Conservation (phyloP, 148 eudicot species). For the Simmondsia chinensis region DNA sequence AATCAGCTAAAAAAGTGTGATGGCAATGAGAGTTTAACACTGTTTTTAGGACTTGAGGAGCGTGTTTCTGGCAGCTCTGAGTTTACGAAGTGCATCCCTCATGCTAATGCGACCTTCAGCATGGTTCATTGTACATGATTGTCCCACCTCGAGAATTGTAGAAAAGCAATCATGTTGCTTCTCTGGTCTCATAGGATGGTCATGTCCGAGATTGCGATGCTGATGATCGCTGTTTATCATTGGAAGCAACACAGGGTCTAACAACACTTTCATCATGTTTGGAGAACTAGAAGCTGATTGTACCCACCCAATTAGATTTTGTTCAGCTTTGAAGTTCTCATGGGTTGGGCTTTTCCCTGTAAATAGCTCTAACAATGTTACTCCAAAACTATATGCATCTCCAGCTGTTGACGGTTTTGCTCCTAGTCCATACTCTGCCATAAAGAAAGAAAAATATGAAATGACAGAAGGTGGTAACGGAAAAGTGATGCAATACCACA, state of each 20-base stretch:
- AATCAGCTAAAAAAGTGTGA: no score
- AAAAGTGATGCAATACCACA: no score
- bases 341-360: slow-evolving; percentile 42
- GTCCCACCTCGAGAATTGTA: slow-evolving; percentile 28
- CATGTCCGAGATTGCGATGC: background rate
- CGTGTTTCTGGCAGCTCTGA: slow-evolving; percentile 19
- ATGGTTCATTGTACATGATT: slow-evolving; percentile 33
- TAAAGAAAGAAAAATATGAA: background rate
- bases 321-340: slow-evolving; percentile 20
- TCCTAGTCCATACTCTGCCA: slow-evolving; percentile 46
- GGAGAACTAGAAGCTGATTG: slow-evolving; percentile 12
- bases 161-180: slow-evolving; percentile 6
- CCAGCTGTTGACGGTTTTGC: slow-evolving; percentile 37
- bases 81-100: slow-evolving; percentile 33
- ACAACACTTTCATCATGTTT: slow-evolving; percentile 11
- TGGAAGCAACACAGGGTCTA: slow-evolving; percentile 22
- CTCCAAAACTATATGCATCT: slow-evolving; percentile 48
- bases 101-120: slow-evolving; percentile 34
- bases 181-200: slow-evolving; percentile 1
- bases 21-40: no score
- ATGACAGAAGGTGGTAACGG: no score
- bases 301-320: slow-evolving; percentile 35
- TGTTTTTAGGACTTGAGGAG: no score
- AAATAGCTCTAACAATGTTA: slow-evolving; percentile 42
- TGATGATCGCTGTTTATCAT: slow-evolving; percentile 1